Evolutionary conservation across 805 yeast genomes (phyloP), one percentile per base, ranked within the genome.

Genomic region (Kodamaea fukazawae): DNA sequence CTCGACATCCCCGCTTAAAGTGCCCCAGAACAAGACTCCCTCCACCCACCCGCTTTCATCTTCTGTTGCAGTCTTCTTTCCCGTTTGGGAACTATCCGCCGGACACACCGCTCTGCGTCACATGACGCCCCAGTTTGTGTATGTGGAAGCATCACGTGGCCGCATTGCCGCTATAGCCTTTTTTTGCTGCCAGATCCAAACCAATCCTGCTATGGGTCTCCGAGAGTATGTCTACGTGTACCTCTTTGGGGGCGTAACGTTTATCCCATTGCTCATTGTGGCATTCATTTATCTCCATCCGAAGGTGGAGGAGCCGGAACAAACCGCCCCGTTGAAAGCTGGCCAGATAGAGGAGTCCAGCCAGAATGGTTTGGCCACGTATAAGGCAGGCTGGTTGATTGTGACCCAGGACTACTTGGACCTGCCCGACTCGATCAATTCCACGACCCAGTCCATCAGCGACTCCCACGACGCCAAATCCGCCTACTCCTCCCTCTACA

Each of bases 181-280:
- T 13, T 15, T 13, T 27, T 27, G 16, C 16, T 11, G 14, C 18
- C 27, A 20, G 4, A 15, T 12, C 4, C 29, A 13, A 5, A 17
- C 17, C 28, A 20, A 32, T 20, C n/a, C 34, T 12, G 11, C 27
- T 20, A 37, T 37, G 40, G 40, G 40, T 8, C 32, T 37, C n/a
- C n/a, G 27, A 32, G 40, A 37, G 26, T 37, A 23, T 18, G 31
- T 37, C 10, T 37, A 31, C 13, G 65, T 73, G 0, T 88, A 87
- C 55, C 36, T 87, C 2, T 32, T 85, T 2, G 97, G 97, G 5
- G 96, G 96, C 0, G 36, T 88, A 6, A 87, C 96, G 0, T 78
- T 90, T 46, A 59, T 87, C 15, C 96, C 96, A 1, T 44, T 82
- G 27, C 42, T 77, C 1, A 27, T 79, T 0, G 22, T 71, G 2